Evolutionary conservation across 805 yeast genomes (phyloP).

Genomic region (Starmerella riodocensis): DNA sequence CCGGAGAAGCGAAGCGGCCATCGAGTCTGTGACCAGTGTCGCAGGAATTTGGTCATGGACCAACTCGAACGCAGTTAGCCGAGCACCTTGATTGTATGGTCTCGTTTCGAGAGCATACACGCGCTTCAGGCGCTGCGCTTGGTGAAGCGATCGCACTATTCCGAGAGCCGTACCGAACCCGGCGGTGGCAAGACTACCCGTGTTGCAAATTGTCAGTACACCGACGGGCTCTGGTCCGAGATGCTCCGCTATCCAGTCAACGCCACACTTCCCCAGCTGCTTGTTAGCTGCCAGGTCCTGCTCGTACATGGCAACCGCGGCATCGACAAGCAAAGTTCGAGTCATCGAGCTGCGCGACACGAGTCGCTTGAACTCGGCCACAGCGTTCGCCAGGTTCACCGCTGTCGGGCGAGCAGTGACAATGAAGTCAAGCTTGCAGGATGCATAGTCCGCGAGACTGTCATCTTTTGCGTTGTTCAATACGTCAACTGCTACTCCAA

Average conservation of each 20-base stretch:
- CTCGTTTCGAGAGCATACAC: constrained; percentile 87
- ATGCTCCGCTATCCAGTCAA: constrained; percentile 42
- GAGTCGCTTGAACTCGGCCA: constrained; percentile 35
- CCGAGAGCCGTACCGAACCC: constrained; percentile 97
- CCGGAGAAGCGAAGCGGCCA: constrained; percentile 68
- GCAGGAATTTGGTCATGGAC: constrained; percentile 78
- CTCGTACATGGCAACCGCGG: constrained; percentile 42
- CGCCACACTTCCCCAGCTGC: constrained; percentile 70
- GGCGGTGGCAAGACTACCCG: constrained; percentile 93
- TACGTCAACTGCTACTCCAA: constrained; percentile 68
- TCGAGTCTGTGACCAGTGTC: constrained; percentile 77
- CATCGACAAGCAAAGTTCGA: constrained; percentile 23
- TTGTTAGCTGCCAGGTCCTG: constrained; percentile 70
- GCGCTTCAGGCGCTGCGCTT: constrained; percentile 42
- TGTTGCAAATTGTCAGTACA: constrained; percentile 84
- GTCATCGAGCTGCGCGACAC: constrained; percentile 17
- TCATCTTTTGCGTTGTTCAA: constrained; percentile 23
- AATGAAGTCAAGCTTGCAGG: constrained; percentile 46
- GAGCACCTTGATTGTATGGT: constrained; percentile 93
- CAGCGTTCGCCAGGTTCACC: constrained; percentile 75
- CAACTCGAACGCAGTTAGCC: constrained; percentile 82
- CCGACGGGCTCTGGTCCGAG: constrained; percentile 47
- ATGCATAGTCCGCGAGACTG: constrained; percentile 19
- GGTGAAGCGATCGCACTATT: constrained; percentile 58
- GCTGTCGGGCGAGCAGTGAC: constrained; percentile 87